Evolutionary conservation across 2,329 filamentous ascomycete genomes (phyloP), one percentile per base, ranked within the genome.

Genomic region (Trichoderma sp.): DNA sequence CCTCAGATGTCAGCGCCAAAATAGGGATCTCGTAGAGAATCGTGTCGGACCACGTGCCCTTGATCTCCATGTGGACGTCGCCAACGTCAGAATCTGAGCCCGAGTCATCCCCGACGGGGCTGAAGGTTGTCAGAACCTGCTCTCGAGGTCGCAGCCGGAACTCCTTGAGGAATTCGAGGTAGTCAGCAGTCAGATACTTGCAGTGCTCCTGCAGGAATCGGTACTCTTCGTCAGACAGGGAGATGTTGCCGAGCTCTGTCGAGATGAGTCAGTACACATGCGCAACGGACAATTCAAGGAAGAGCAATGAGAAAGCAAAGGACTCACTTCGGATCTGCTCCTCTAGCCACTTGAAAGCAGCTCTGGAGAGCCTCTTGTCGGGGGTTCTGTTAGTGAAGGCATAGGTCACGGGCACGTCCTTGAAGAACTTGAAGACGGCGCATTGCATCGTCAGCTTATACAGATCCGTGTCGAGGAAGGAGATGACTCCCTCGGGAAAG

Each of bases 381-480:
- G 95, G 94, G 1, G 97, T 99, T 68, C 97, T 93, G 83, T 99
- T 99, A 69, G 95, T 98, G 86, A 97, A 98, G 76, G 93, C 91
- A 82, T 98, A 99, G 3, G 94, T 95, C 75, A 98, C 97, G 62
- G 92, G 90, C 80, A 91, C 87, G 75, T 95, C 89, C 41, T 93
- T 93, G 84, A 97, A 98, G 87, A 95, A 97, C 85, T 97, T 97
- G 79, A 97, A 90, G 78, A 98, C 93, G 77, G 95, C 95, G 83
- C 94, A 98, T 92, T 99, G 97, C 97, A 99, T 99, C 24, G 97
- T 99, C 85, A 99, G 86, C 85, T 99, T 99, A 90, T 98, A 99
- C 77, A 99, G 82, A 79, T 93, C 91, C 18, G 93, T 96, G 82
- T 97, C 94, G 73, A 97, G 88, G 82, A 97, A 93, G 81, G 94